A percentile compares a stretch with the other conserved stretches of the same genome.
These are phyloP conservation scores for Biscogniauxia sp. DNA, from an alignment of 2,329 filamentous ascomycete genomes.

Conservation along the genomic window DNA sequence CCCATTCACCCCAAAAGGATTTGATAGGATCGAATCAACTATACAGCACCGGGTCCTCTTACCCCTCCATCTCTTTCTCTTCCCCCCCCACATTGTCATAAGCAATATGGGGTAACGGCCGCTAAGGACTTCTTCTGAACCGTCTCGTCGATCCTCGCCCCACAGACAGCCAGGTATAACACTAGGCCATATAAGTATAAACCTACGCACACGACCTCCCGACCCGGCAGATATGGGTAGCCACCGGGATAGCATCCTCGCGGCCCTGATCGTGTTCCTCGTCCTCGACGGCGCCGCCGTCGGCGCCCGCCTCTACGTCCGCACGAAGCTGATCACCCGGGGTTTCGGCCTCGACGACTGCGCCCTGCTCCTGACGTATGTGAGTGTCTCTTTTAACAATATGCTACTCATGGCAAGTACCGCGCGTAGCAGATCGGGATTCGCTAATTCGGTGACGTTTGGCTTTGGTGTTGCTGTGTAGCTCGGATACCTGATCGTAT, in stretches of 20 bases:
- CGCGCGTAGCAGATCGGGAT: not conserved
- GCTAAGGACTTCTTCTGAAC: not conserved
- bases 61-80: not conserved
- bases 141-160: not conserved
- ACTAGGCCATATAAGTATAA: not conserved
- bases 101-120: not conserved
- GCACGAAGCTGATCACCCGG: constrained; percentile 25
- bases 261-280: constrained; percentile 28
- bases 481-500: constrained; percentile 28
- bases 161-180: not conserved
- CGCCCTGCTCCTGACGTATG: constrained; percentile 28
- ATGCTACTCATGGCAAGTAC: too few relatives aligned
- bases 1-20: not conserved
- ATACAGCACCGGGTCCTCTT: not conserved
- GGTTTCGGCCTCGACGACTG: constrained; percentile 33
- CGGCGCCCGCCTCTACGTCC: constrained; percentile 29
- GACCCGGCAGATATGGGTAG: not conserved
- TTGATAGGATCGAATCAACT: not conserved
- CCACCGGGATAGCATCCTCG: constrained; percentile 24
- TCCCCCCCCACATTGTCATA: not conserved
- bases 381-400: constrained; percentile 7
- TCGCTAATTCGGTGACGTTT: constrained; percentile 12
- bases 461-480: constrained; percentile 5
- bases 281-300: constrained; percentile 25
- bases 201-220: not conserved